A percentile compares a stretch with the other conserved stretches of the same genome.
Conservation (phyloP, 164 flowering plant genomes). For the Tetrastigma voinierianum region DNA sequence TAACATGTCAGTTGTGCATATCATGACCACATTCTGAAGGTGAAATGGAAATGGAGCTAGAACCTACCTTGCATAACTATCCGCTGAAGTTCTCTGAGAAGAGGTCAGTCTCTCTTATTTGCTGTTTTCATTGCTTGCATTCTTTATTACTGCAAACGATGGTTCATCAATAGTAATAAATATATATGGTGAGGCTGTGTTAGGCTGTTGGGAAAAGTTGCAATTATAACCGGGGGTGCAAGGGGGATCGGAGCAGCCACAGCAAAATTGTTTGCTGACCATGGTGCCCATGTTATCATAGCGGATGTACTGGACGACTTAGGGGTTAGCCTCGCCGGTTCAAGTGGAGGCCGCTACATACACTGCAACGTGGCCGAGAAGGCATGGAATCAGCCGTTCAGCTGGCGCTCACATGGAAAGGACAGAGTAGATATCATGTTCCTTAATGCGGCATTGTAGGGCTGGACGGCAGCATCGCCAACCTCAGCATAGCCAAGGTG, state of each 20-base stretch:
- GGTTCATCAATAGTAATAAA: neutral
- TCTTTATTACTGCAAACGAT: neutral
- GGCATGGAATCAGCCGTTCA: conserved; percentile 58
- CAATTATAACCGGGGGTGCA: conserved; percentile 84
- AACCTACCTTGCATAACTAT: neutral
- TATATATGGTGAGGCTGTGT: neutral
- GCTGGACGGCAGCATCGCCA: conserved; percentile 55
- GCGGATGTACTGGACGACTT: conserved; percentile 77
- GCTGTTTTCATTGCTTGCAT: neutral
- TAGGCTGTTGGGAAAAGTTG: conserved; percentile 72
- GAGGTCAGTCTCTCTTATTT: conserved; percentile 9
- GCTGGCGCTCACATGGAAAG: conserved; percentile 56
- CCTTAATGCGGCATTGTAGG: conserved; percentile 76
- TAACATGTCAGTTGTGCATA: neutral
- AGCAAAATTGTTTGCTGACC: conserved; percentile 52
- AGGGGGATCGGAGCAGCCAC: conserved; percentile 84
- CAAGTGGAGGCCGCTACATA: conserved; percentile 56
- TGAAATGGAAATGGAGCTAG: conserved; percentile 11
- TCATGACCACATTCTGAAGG: neutral
- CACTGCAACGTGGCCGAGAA: conserved; percentile 65
- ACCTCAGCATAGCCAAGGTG: conserved; percentile 46
- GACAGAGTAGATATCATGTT: conserved; percentile 75
- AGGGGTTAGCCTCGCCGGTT: conserved; percentile 44
- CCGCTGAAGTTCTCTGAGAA: neutral
- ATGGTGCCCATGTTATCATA: conserved; percentile 72